Evolutionary conservation across 805 yeast genomes (phyloP), one percentile per base, ranked within the genome.

Genomic region (Sugiyamaella chiloensis): DNA sequence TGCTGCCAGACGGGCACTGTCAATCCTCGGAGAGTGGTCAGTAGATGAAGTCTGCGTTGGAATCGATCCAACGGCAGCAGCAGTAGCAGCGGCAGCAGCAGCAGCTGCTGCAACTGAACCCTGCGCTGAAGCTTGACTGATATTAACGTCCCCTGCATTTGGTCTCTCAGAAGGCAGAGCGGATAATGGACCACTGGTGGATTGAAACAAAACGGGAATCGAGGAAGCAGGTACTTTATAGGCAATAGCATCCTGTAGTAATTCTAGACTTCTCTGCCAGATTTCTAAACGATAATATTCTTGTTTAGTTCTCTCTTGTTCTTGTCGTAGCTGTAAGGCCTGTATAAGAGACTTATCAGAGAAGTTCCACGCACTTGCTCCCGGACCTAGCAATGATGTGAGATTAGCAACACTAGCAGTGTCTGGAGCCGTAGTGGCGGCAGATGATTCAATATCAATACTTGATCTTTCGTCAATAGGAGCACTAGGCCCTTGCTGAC

Each of bases 261-360:
- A 70, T 44, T 83, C 82, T 26, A 84, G 65, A 19, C 85, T 75
- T 47, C 76, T 74, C 35, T 75, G 74, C 21, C 83, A 71, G 34
- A 75, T 67, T 60, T 89, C 96, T 17, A 83, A 68, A 46, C 74
- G 76, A 61, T 85, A 83, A 56, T 72, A 82, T 55, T 85, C 93
- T 62, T 89, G 96, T 54, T 83, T 84, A 1, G 96, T 84, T 37
- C 76, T 73, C 62, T 90, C 96, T 60, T 85, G 91, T 61, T 87
- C 89, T 2, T 79, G 63, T 44, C 80, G 73, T 24, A 84, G 72
- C 27, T 73, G 72, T 30, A 87, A 65, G 0, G 88, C 81, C 53
- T 76, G 79, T 21, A 71, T 62, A 24, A 82, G 71, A 2, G 88
- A 74, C 6, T 72, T 70, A 46, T 83, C 85, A 5, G 83, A 68